Evolutionary conservation across 768 basidiomycete genomes (phyloP).

Genomic region (Scleroderma bovista): DNA sequence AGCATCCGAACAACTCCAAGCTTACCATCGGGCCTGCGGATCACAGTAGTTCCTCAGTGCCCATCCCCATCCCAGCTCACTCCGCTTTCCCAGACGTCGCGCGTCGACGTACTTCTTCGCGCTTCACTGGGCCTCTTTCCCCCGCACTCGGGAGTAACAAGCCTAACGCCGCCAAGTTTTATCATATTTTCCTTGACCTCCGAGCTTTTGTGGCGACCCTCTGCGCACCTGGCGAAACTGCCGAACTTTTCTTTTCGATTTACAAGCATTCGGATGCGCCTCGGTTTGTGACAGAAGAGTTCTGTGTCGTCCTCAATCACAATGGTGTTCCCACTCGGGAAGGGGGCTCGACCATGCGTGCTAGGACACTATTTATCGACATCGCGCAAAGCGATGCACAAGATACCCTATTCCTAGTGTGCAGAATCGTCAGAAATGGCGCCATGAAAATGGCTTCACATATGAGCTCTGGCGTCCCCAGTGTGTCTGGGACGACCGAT

Average conservation of each 20-base stretch:
- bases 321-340: slow-evolving; percentile 85
- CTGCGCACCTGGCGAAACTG: slow-evolving; percentile 87
- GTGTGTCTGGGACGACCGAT: slow-evolving; percentile 23
- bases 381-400: slow-evolving; percentile 82
- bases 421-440: slow-evolving; percentile 85
- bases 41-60: slow-evolving; percentile 34
- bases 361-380: slow-evolving; percentile 87
- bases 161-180: slow-evolving; percentile 63
- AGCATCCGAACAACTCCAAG: slow-evolving; percentile 30
- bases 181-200: slow-evolving; percentile 86
- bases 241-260: slow-evolving; percentile 90
- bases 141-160: slow-evolving; percentile 18
- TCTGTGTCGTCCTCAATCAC: slow-evolving; percentile 83
- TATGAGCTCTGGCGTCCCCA: slow-evolving; percentile 42
- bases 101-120: slow-evolving; percentile 26
- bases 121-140: slow-evolving; percentile 31
- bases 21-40: slow-evolving; percentile 40
- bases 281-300: slow-evolving; percentile 92
- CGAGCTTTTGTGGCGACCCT: slow-evolving; percentile 89
- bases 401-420: slow-evolving; percentile 84
- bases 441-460: slow-evolving; percentile 67
- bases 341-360: slow-evolving; percentile 49
- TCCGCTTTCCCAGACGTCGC: slow-evolving; percentile 63
- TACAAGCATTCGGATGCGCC: slow-evolving; percentile 73
- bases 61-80: slow-evolving; percentile 56